Percentiles rank a stretch among this genome's conserved stretches.
These are phyloP conservation scores for Leptographium wingfieldii DNA, from an alignment of 2,329 filamentous ascomycete genomes.

Conservation along the genomic window DNA sequence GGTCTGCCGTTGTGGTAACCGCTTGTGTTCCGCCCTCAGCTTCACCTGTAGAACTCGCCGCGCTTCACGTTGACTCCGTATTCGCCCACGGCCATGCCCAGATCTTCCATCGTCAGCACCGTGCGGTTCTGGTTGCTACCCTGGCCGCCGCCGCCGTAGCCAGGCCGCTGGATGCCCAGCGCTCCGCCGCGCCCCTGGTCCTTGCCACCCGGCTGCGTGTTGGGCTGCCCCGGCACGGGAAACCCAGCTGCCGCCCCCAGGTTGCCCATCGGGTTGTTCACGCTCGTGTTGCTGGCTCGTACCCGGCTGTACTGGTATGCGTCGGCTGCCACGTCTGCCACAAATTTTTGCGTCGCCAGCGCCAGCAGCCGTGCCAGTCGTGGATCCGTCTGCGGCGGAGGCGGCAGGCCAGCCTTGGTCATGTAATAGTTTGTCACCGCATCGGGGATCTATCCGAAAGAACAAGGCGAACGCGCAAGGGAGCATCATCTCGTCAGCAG, in stretches of 20 bases:
- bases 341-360: constrained; percentile 97
- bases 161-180: constrained; percentile 62
- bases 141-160: constrained; percentile 78
- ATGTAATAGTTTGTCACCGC: constrained; percentile 98
- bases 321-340: constrained; percentile 92
- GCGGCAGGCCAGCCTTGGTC: constrained; percentile 85
- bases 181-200: constrained; percentile 46
- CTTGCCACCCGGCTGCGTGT: constrained; percentile 31
- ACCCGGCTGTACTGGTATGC: constrained; percentile 97
- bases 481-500: not conserved
- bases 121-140: constrained; percentile 83
- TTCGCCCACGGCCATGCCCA: constrained; percentile 95
- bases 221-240: constrained; percentile 47
- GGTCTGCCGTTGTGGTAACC: not conserved
- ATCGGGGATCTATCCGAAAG: constrained; percentile 66
- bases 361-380: constrained; percentile 87
- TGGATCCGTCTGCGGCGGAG: constrained; percentile 78
- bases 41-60: constrained; percentile 84
- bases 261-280: constrained; percentile 85
- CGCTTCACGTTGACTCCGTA: constrained; percentile 97
- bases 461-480: not conserved
- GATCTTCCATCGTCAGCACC: constrained; percentile 94
- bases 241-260: constrained; percentile 65
- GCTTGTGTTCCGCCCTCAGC: not conserved
- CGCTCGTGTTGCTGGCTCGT: constrained; percentile 67